Conservation (phyloP, 2,329 filamentous ascomycete species). For the Trichophyton schoenleinii region DNA sequence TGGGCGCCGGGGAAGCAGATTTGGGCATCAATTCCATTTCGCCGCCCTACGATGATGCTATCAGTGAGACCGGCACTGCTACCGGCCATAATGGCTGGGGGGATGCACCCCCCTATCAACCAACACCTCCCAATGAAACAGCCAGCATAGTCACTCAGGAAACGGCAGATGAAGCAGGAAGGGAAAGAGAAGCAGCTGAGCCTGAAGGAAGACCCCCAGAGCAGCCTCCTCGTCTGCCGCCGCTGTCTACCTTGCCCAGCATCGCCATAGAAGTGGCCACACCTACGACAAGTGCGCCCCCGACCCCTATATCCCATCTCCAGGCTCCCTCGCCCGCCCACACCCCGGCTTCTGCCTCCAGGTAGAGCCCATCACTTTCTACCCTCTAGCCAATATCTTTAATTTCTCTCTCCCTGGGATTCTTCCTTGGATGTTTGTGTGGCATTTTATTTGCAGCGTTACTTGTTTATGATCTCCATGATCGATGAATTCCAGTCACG, state of each 20-base stretch:
- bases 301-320: conserved; percentile 13
- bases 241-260: conserved; percentile 14
- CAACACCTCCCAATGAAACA: background rate
- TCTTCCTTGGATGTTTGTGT: background rate
- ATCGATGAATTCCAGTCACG: no score
- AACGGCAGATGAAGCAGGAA: background rate
- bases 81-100: conserved; percentile 23
- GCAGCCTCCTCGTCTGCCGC: conserved; percentile 7
- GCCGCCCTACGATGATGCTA: conserved; percentile 27
- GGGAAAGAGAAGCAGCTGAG: no score
- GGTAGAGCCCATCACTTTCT: background rate
- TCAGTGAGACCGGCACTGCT: no score
- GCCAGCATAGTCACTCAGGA: background rate
- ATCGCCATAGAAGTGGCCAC: conserved; percentile 18
- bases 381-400: background rate
- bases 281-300: conserved; percentile 13
- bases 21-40: conserved; percentile 25
- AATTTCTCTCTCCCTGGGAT: background rate
- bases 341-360: background rate
- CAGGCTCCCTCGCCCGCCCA: background rate
- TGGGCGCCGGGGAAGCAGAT: conserved; percentile 13
- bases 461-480: background rate
- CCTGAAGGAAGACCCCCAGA: background rate
- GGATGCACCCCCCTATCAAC: conserved; percentile 30
- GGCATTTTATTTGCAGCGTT: background rate